Evolutionary conservation across 768 basidiomycete genomes (phyloP).

Genomic region (Macrolepiota dolichaula): DNA sequence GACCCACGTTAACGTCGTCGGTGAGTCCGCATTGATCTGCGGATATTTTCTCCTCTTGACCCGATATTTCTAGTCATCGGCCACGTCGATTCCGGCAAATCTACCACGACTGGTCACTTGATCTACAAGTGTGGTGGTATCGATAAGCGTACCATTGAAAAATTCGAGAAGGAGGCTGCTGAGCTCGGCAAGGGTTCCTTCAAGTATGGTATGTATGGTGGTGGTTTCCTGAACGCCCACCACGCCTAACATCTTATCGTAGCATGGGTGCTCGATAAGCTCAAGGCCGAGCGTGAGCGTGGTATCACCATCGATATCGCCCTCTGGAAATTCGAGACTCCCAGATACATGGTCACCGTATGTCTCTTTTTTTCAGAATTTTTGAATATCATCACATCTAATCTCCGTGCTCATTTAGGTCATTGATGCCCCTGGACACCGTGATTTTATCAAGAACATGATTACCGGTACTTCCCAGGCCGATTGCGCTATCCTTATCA

Average conservation of each 20-base stretch:
- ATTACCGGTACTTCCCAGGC: slow-evolving; percentile 99
- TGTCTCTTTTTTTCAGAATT: slow-evolving; percentile 26
- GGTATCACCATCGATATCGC: slow-evolving; percentile 99
- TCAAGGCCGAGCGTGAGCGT: slow-evolving; percentile 99
- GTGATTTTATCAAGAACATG: slow-evolving; percentile 99
- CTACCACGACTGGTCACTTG: slow-evolving; percentile 99
- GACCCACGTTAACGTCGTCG: slow-evolving; percentile 96
- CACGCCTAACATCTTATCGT: slow-evolving; percentile 23
- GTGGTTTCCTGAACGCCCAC: slow-evolving; percentile 11
- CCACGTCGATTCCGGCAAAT: slow-evolving; percentile 99
- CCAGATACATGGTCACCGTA: slow-evolving; percentile 91
- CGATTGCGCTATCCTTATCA: slow-evolving; percentile 99
- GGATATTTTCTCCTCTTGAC: slow-evolving; percentile 25
- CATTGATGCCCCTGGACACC: slow-evolving; percentile 99
- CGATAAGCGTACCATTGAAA: slow-evolving; percentile 99
- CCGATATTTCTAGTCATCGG: slow-evolving; percentile 74
- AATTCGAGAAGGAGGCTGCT: slow-evolving; percentile 99
- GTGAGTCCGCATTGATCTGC: slow-evolving; percentile 44
- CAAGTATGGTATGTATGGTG: slow-evolving; percentile 76
- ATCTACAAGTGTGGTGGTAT: slow-evolving; percentile 99
- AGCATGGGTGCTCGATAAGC: slow-evolving; percentile 99
- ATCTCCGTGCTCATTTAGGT: slow-evolving; percentile 49
- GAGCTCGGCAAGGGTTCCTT: slow-evolving; percentile 99
- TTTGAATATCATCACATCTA: slow-evolving; percentile 16
- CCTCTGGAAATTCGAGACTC: slow-evolving; percentile 99